Evolutionary conservation across 495 filamentous ascomycete species (phyloP).

Genomic region (Penicillium daleae): DNA sequence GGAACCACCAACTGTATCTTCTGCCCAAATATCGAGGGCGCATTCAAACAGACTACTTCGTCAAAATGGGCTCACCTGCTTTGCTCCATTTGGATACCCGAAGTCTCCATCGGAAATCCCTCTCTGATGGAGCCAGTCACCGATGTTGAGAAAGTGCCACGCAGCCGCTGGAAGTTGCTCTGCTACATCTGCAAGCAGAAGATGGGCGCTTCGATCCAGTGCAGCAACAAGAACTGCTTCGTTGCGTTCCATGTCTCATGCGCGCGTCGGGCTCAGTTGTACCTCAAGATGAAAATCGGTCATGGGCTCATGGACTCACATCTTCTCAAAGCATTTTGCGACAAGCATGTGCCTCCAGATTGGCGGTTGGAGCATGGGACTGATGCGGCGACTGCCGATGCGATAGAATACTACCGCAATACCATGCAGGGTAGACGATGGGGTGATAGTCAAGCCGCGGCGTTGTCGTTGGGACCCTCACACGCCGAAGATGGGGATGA

Average conservation of each 20-base stretch:
- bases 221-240: constrained; percentile 95
- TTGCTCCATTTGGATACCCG: constrained; percentile 98
- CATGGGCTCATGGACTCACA: constrained; percentile 89
- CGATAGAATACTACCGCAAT: constrained; percentile 80
- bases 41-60: constrained; percentile 96
- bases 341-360: constrained; percentile 91
- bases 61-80: constrained; percentile 96
- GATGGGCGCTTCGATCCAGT: constrained; percentile 99
- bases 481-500: constrained; percentile 50
- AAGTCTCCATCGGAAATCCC: constrained; percentile 92
- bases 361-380: constrained; percentile 87
- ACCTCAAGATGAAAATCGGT: constrained; percentile 93
- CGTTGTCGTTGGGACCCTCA: constrained; percentile 73
- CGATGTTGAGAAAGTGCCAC: constrained; percentile 96
- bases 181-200: constrained; percentile 98
- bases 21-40: constrained; percentile 95
- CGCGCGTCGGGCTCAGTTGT: constrained; percentile 83
- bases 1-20: constrained; percentile 96
- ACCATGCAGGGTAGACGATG: constrained; percentile 85
- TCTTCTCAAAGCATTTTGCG: constrained; percentile 90
- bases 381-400: constrained; percentile 64
- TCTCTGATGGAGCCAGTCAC: constrained; percentile 98
- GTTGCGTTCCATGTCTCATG: constrained; percentile 99
- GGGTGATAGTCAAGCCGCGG: constrained; percentile 88
- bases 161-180: constrained; percentile 85